phyloP scores from a whole-genome alignment of 2,329 filamentous ascomycete genomes.

The Sporothrix phasma region DNA sequence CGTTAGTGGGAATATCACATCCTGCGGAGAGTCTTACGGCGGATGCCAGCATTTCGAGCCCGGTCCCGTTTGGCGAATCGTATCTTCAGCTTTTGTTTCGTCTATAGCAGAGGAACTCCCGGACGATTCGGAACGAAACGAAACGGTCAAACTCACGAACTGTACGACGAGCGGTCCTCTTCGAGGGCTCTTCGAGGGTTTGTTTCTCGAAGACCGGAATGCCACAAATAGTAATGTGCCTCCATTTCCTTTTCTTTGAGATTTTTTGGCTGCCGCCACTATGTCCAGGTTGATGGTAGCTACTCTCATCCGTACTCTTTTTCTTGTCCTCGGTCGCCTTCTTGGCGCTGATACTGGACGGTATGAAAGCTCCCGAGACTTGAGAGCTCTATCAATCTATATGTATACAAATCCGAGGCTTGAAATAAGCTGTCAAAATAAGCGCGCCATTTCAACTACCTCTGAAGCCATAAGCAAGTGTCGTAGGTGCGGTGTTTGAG shows the following conservation, averaged over 20 bases:
- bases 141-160: not conserved
- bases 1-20: not conserved
- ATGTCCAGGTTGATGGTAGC: not conserved
- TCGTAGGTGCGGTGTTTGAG: no score
- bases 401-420: no score
- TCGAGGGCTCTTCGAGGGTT: not conserved
- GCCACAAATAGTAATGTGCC: conserved; percentile 11
- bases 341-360: not conserved
- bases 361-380: no score
- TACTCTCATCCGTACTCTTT: not conserved
- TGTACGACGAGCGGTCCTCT: not conserved
- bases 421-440: no score
- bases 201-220: not conserved
- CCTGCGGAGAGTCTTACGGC: not conserved
- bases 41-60: not conserved
- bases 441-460: no score
- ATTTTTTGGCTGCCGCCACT: not conserved
- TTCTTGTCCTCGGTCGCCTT: not conserved
- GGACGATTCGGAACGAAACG: not conserved
- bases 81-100: not conserved
- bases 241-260: not conserved
- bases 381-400: no score
- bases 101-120: not conserved
- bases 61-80: not conserved
- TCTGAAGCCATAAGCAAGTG: no score